Percentiles rank a stretch among this genome's conserved stretches.
These are phyloP conservation scores for Boletus subparvulus DNA, from an alignment of 768 basidiomycete genomes.

Conservation along the genomic window DNA sequence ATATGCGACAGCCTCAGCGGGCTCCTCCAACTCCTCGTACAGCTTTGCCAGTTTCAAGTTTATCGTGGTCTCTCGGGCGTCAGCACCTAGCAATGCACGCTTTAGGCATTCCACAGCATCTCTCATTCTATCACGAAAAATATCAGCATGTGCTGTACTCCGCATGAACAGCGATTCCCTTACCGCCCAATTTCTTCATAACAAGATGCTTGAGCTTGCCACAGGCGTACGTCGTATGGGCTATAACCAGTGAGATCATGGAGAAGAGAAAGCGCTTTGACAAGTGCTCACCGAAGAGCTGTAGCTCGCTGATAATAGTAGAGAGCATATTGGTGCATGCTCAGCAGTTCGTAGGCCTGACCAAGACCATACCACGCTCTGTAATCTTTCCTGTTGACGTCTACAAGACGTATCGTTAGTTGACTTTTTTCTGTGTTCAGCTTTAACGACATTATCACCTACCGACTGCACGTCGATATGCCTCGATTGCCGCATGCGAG, in stretches of 20 bases:
- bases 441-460: constrained; percentile 28
- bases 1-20: constrained; percentile 68
- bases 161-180: constrained; percentile 17
- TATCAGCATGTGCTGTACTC: constrained; percentile 1
- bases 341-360: constrained; percentile 94
- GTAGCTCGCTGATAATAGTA: constrained; percentile 97
- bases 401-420: constrained; percentile 40
- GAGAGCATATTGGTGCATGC: constrained; percentile 95
- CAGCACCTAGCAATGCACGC: constrained; percentile 81
- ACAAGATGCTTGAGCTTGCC: constrained; percentile 92
- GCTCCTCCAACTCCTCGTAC: constrained; percentile 65
- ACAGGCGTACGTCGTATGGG: constrained; percentile 93
- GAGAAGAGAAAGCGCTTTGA: background rate
- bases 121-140: constrained; percentile 50
- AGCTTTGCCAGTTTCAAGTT: constrained; percentile 74
- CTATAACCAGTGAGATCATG: constrained; percentile 38
- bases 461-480: constrained; percentile 95
- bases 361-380: constrained; percentile 98
- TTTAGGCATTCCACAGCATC: constrained; percentile 93
- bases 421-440: background rate
- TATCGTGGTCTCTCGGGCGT: constrained; percentile 72
- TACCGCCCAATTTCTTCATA: constrained; percentile 91
- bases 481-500: constrained; percentile 97
- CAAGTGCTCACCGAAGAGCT: constrained; percentile 65
- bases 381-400: constrained; percentile 96